Base-by-base conservation (phyloP, 2,329 filamentous ascomycete species). In the Botrytis medusae region DNA sequence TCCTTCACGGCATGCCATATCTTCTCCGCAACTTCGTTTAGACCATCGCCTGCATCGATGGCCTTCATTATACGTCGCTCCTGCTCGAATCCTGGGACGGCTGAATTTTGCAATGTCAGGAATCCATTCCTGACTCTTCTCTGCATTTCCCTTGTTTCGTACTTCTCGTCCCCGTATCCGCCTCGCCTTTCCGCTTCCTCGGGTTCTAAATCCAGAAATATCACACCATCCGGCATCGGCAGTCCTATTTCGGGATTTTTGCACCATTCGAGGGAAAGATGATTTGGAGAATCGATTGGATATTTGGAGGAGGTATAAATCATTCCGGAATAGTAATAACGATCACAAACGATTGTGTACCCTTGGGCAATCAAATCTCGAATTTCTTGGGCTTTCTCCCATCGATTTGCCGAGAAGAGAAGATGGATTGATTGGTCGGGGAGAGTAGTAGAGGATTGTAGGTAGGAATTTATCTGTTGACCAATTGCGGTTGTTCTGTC, bases 321-420 rank as follows among this genome's bases (percentile, higher is more conserved):
- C 73, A 95, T 93, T 71, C 96, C 96, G 32, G 93, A 96, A 85
- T 97, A 95, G 81, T 97, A 97, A 84, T 98, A 99, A 65, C 96
- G 91, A 82, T 99, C 96, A 77, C 95, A 91, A 57, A 99, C 86
- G 46, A 99, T 87, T 0, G 90, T 96, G 32, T 87, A 90, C 14
- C 95, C 95, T 1, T 85, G 82, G 0, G 85, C 83, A 9, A 98
- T 82, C 9, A 88, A 84, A 1, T 82, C 73, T 29, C 84, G 80
- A 63, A 91, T 90, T 68, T 83, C 71, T 32, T 70, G 25, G 2
- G 78, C 76, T 65, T 79, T 79, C 72, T 93, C 91, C 91, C 91
- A 93, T 65, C 91, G 85, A 79, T 93, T 93, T 14, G 91, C 90
- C 20, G 89, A 90, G 82, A 93, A 93, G 6, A 93, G 84, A 9